These are phyloP conservation scores for Conticribra guillardii DNA, from an alignment of 108 stramenopile genomes.

Conservation along the genomic window DNA sequence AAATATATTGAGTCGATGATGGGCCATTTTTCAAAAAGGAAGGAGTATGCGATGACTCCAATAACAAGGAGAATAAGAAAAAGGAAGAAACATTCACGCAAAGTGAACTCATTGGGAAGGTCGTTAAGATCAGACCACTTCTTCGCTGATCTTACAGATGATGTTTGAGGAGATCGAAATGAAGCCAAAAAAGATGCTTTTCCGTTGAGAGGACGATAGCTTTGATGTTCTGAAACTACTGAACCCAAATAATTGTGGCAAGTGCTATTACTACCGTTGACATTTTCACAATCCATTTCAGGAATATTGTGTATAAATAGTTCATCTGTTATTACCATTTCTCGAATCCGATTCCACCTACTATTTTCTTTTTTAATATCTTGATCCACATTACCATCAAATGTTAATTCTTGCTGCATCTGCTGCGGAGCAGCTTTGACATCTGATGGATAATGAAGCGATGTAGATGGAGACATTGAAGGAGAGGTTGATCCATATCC, in stretches of 20 bases:
- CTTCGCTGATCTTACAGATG: neutral
- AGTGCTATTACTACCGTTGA: neutral
- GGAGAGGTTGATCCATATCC: neutral
- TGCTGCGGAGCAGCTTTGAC: neutral
- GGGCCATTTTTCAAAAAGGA: constrained; percentile 56
- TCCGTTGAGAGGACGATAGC: no score
- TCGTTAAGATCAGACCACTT: constrained; percentile 31
- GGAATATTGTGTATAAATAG: constrained; percentile 27
- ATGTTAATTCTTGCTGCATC: neutral
- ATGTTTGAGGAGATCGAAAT: no score
- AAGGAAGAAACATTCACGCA: constrained; percentile 56
- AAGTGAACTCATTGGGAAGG: constrained; percentile 18
- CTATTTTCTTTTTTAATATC: neutral
- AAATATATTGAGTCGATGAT: constrained; percentile 72
- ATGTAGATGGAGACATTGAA: neutral
- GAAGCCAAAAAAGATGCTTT: no score
- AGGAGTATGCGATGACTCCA: constrained; percentile 59
- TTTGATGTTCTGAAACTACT: no score
- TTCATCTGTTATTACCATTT: constrained; percentile 59
- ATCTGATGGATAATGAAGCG: neutral
- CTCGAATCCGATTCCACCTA: constrained; percentile 23
- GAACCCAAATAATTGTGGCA: no score
- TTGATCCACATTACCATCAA: neutral
- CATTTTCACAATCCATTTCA: constrained; percentile 15
- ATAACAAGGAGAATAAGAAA: constrained; percentile 45